Conservation (phyloP, 2,329 filamentous ascomycete genomes). For the Thielaviopsis ethacetica region DNA sequence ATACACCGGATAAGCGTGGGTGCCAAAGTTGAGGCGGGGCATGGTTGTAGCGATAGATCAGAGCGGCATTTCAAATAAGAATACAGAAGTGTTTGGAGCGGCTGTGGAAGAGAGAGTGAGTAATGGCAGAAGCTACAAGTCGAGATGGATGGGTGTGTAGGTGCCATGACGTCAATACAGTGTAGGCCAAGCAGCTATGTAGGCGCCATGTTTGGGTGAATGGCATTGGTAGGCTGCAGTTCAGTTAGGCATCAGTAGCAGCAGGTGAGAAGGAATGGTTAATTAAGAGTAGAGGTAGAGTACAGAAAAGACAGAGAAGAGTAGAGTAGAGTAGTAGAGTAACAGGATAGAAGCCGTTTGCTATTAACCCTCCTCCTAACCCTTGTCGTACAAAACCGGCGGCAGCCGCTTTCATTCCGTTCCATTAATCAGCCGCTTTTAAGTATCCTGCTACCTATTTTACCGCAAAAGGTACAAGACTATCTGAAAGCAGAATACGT, state of each 20-base stretch:
- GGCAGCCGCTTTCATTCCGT: not conserved
- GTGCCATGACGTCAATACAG: no score
- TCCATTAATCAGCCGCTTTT: not conserved
- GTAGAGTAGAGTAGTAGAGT: no score
- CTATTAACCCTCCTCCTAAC: not conserved
- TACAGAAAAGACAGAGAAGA: no score
- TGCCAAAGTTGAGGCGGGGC: constrained; percentile 8
- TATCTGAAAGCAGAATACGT: not conserved
- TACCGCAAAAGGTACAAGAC: not conserved
- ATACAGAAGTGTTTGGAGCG: no score
- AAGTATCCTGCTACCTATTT: not conserved
- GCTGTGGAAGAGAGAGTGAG: no score
- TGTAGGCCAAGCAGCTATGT: no score
- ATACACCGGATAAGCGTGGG: not conserved
- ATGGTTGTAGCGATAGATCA: not conserved
- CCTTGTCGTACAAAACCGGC: not conserved
- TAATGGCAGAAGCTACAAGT: no score
- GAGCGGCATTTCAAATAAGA: not conserved
- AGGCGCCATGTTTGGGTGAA: no score
- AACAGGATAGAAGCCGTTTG: not conserved
- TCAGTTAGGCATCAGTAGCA: not conserved
- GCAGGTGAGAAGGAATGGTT: no score
- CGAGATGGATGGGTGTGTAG: no score
- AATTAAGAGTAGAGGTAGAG: no score
- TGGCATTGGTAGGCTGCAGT: not conserved